Conservation (phyloP, 2,329 filamentous ascomycete species). For the Huntiella decipiens region DNA sequence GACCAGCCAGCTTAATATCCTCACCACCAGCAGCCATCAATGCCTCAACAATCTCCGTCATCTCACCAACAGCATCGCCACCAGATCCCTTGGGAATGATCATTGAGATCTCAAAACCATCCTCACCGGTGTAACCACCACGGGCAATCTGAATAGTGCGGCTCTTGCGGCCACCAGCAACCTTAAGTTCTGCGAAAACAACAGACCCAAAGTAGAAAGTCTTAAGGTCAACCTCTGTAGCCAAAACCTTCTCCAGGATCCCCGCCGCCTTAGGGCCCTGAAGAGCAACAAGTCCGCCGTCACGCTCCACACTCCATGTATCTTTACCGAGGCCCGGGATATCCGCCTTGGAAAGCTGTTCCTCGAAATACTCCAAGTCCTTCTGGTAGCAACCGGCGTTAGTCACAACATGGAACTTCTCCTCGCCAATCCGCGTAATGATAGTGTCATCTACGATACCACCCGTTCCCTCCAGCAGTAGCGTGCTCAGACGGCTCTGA, state of each 20-base stretch:
- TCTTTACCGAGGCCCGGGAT: conserved; percentile 27
- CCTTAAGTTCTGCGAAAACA: conserved; percentile 43
- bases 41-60: conserved; percentile 37
- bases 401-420: conserved; percentile 80
- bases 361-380: conserved; percentile 57
- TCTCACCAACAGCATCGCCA: conserved; percentile 35
- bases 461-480: conserved; percentile 61
- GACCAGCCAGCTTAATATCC: conserved; percentile 58
- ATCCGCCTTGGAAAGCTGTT: conserved; percentile 45
- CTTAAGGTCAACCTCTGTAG: conserved; percentile 35
- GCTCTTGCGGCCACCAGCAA: conserved; percentile 29
- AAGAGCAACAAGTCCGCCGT: conserved; percentile 66
- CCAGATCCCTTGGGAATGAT: conserved; percentile 28
- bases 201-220: conserved; percentile 69
- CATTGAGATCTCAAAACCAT: conserved; percentile 93
- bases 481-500: conserved; percentile 63
- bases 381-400: conserved; percentile 87
- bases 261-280: conserved; percentile 65
- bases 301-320: conserved; percentile 52
- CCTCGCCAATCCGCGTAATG: conserved; percentile 57
- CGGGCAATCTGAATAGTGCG: conserved; percentile 48
- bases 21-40: conserved; percentile 47
- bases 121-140: conserved; percentile 92
- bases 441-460: conserved; percentile 93
- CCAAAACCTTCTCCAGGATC: conserved; percentile 47